Percentiles rank a stretch among this genome's conserved stretches.
Conservation (phyloP, 1,284 basidiomycete species). For the Agaricales sp. region DNA sequence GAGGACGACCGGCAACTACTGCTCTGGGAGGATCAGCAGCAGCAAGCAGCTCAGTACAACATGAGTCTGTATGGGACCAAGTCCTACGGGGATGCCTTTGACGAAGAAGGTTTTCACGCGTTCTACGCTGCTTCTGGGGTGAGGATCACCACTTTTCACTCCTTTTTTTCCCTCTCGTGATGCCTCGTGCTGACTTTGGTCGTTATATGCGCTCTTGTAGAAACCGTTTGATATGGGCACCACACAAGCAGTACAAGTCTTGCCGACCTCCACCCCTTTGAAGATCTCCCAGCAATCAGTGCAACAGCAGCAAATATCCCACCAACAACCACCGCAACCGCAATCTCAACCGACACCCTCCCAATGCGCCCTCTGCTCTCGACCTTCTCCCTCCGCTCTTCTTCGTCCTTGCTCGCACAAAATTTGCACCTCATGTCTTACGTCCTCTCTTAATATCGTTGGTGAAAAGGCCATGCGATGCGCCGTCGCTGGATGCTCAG, state of each 20-base stretch:
- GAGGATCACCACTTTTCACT: background rate
- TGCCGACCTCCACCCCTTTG: background rate
- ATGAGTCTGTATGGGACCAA: background rate
- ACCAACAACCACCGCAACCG: background rate
- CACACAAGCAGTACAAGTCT: background rate
- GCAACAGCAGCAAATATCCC: background rate
- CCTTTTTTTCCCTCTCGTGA: no score
- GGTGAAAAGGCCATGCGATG: slow-evolving; percentile 80
- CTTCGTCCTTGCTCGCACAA: slow-evolving; percentile 64
- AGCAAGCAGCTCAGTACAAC: background rate
- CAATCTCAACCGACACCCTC: background rate
- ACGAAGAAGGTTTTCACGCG: background rate
- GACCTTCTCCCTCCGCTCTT: slow-evolving; percentile 38
- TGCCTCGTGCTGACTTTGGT: background rate
- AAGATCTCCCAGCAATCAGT: background rate
- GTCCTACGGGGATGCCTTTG: background rate
- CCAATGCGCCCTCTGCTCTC: slow-evolving; percentile 43
- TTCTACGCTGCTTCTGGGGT: background rate
- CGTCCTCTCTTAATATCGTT: slow-evolving; percentile 74
- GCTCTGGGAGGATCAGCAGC: background rate
- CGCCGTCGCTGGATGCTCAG: slow-evolving; percentile 48
- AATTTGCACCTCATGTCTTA: slow-evolving; percentile 68
- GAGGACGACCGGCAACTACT: no score
- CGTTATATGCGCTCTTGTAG: background rate
- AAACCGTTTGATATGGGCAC: background rate